Evolutionary conservation across 257 asterid genomes (phyloP).

Genomic region (Jacaranda mimosifolia): DNA sequence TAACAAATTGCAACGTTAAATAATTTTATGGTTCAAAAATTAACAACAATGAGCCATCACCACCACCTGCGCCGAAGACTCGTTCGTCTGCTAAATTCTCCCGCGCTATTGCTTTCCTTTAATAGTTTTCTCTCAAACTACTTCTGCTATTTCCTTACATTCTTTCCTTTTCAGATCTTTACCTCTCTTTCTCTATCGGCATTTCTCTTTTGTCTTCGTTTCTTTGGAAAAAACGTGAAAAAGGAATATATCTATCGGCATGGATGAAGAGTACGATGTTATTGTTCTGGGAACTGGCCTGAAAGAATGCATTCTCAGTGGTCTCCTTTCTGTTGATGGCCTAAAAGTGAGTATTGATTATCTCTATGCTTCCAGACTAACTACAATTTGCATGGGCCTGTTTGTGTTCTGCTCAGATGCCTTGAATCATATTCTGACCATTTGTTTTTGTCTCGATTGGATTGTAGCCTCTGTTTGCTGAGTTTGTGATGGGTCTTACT

Average conservation of each 20-base stretch:
- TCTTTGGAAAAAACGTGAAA: not conserved
- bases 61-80: slow-evolving; percentile 45
- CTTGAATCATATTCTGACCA: not conserved
- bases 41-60: slow-evolving; percentile 10
- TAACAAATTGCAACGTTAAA: not conserved
- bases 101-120: slow-evolving; percentile 43
- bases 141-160: slow-evolving; percentile 22
- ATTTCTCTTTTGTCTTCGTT: not conserved
- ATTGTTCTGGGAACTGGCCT: slow-evolving; percentile 88
- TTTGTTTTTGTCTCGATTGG: too few relatives aligned
- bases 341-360: slow-evolving; percentile 53
- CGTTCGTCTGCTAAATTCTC: slow-evolving; percentile 43
- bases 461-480: too few relatives aligned
- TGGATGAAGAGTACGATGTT: slow-evolving; percentile 87
- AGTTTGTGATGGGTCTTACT: too few relatives aligned
- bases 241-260: slow-evolving; percentile 17
- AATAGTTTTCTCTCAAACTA: not conserved
- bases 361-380: not conserved
- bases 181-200: not conserved
- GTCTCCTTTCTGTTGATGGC: slow-evolving; percentile 83
- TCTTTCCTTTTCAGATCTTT: slow-evolving; percentile 27
- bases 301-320: slow-evolving; percentile 83
- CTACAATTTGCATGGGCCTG: too few relatives aligned
- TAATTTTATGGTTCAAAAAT: slow-evolving; percentile 25
- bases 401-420: not conserved